phyloP scores from a whole-genome alignment of 2,329 filamentous ascomycete species.

The Elsinoe australis region DNA sequence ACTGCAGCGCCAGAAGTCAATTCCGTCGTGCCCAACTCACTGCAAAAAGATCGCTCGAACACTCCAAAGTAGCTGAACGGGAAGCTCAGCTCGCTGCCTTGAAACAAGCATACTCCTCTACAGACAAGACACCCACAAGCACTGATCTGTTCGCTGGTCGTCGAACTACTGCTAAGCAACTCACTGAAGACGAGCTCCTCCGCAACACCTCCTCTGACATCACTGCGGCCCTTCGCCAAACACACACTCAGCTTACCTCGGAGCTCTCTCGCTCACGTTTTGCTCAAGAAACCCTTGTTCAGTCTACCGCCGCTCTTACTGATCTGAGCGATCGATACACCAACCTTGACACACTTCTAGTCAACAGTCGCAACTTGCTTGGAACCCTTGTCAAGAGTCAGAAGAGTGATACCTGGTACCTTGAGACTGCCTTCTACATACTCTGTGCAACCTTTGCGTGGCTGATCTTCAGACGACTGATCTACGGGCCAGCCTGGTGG shows the following conservation, averaged over 20 bases:
- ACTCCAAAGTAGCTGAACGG: slow-evolving; percentile 67
- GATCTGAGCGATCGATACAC: slow-evolving; percentile 75
- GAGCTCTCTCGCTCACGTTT: slow-evolving; percentile 84
- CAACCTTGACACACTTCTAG: slow-evolving; percentile 67
- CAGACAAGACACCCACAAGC: slow-evolving; percentile 24
- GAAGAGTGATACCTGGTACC: slow-evolving; percentile 97
- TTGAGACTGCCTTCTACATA: slow-evolving; percentile 82
- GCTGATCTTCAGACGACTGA: slow-evolving; percentile 73
- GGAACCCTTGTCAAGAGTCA: slow-evolving; percentile 74
- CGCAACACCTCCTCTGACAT: slow-evolving; percentile 74
- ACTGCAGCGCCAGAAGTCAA: slow-evolving; percentile 48
- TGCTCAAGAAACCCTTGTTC: slow-evolving; percentile 77
- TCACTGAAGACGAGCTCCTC: slow-evolving; percentile 64
- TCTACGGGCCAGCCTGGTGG: slow-evolving; percentile 91
- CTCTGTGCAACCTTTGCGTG: slow-evolving; percentile 69
- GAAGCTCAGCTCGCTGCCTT: slow-evolving; percentile 65
- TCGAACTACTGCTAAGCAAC: slow-evolving; percentile 36
- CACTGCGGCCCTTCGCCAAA: slow-evolving; percentile 72
- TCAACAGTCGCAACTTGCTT: slow-evolving; percentile 65
- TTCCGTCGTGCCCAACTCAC: slow-evolving; percentile 77
- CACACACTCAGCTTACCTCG: slow-evolving; percentile 75
- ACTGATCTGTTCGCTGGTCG: slow-evolving; percentile 34
- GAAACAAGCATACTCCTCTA: slow-evolving; percentile 34
- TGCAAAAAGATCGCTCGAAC: slow-evolving; percentile 66
- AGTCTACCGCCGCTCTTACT: slow-evolving; percentile 74